Evolutionary conservation across 306 rosid species (phyloP).

Genomic region (Rosa persica): DNA sequence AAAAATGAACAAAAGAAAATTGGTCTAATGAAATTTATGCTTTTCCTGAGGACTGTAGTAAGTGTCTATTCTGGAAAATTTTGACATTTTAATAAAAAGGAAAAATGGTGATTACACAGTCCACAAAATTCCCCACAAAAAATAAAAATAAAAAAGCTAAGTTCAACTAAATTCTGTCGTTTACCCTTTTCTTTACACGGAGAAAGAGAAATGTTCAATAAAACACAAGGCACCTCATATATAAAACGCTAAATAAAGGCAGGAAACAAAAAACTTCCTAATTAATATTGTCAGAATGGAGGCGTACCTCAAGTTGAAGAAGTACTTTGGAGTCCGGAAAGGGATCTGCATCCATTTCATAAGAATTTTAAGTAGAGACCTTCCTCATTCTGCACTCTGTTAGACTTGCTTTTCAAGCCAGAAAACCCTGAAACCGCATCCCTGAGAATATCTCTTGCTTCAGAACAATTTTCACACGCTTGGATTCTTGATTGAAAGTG

Average conservation of each 20-base stretch:
- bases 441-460: conserved; percentile 35
- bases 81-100: neutral
- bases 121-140: neutral
- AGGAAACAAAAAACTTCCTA: neutral
- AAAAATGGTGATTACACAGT: neutral
- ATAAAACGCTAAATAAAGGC: neutral
- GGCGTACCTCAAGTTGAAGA: conserved; percentile 58
- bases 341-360: conserved; percentile 51
- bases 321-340: conserved; percentile 48
- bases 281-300: neutral
- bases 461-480: conserved; percentile 25
- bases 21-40: neutral
- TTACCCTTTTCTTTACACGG: neutral
- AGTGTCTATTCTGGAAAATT: neutral
- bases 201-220: neutral
- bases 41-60: neutral
- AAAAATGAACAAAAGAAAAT: neutral
- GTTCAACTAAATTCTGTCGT: neutral
- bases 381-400: conserved; percentile 16
- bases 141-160: neutral
- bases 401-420: conserved; percentile 30
- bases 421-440: conserved; percentile 38
- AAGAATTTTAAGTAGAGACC: conserved; percentile 28
- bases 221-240: neutral
- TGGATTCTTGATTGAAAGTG: conserved; percentile 34